phyloP scores from a whole-genome alignment of 2,329 filamentous ascomycete species.

The Exutisphaerella laricina region DNA sequence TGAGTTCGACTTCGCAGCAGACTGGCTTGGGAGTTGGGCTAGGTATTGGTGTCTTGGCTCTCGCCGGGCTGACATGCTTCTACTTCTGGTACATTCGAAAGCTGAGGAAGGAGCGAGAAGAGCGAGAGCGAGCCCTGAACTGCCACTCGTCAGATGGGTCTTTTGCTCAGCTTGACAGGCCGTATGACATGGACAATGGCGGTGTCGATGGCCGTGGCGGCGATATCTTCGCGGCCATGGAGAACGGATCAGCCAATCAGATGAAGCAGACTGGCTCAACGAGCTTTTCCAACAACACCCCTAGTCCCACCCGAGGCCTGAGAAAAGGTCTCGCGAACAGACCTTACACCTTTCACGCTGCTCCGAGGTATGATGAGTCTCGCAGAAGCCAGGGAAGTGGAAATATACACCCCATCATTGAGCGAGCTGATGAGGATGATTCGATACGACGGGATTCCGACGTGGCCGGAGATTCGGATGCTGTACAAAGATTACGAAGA shows the following conservation, averaged over 20 bases:
- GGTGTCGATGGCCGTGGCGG: constrained; percentile 36
- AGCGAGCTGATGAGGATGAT: constrained; percentile 21
- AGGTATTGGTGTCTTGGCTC: constrained; percentile 39
- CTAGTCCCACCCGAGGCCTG: constrained; percentile 45
- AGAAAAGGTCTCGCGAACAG: constrained; percentile 38
- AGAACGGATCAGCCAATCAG: constrained; percentile 15
- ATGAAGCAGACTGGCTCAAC: constrained; percentile 38
- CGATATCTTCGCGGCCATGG: constrained; percentile 36
- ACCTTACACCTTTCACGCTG: constrained; percentile 34
- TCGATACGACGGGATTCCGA: constrained; percentile 8
- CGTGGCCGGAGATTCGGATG: constrained; percentile 3
- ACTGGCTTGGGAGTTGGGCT: constrained; percentile 44
- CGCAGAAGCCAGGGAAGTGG: constrained; percentile 47
- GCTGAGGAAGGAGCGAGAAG: constrained; percentile 36
- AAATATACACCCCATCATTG: constrained; percentile 21
- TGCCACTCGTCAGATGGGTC: constrained; percentile 28
- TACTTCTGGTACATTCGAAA: constrained; percentile 46
- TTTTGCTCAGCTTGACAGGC: constrained; percentile 45
- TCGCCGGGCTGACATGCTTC: constrained; percentile 39
- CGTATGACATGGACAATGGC: constrained; percentile 34
- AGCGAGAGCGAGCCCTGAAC: constrained; percentile 51
- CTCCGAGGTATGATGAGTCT: constrained; percentile 45
- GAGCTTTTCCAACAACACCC: constrained; percentile 43
- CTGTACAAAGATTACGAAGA: constrained; percentile 4
- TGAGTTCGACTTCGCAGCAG: constrained; percentile 43